Percentiles rank a stretch among this genome's conserved stretches.
phyloP scores from a whole-genome alignment of 2,329 filamentous ascomycete species.

The Fusarium protoensiforme region DNA sequence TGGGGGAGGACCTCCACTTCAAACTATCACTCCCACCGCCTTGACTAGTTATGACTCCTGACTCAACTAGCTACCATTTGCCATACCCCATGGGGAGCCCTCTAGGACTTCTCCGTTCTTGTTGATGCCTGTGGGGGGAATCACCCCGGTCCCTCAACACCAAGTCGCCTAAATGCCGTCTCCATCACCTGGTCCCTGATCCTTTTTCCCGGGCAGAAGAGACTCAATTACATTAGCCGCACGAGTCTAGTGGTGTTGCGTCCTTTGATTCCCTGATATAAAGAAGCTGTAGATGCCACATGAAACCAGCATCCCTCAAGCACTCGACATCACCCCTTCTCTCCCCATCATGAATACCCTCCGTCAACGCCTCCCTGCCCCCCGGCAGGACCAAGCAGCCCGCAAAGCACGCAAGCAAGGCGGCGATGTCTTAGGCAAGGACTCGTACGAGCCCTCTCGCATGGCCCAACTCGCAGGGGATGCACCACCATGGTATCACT shows the following conservation, averaged over 20 bases:
- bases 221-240: not conserved
- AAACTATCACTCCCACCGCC: not conserved
- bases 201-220: not conserved
- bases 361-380: slow-evolving; percentile 41
- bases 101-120: not conserved
- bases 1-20: not conserved
- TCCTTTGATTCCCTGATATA: not conserved
- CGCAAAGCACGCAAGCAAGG: slow-evolving; percentile 32
- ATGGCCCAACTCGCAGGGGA: slow-evolving; percentile 43
- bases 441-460: slow-evolving; percentile 38
- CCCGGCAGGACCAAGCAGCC: slow-evolving; percentile 36
- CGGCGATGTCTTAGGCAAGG: slow-evolving; percentile 7
- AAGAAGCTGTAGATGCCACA: not conserved
- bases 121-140: not conserved
- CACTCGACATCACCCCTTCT: not conserved
- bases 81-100: not conserved
- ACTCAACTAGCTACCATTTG: not conserved
- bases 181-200: not conserved
- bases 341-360: slow-evolving; percentile 32
- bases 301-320: not conserved
- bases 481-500: slow-evolving; percentile 46
- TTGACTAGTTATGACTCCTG: not conserved
- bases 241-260: not conserved
- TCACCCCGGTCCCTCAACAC: not conserved
- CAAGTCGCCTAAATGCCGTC: not conserved